Evolutionary conservation across 805 yeast genomes (phyloP).

Genomic region (Zygosaccharomyces siamensis): DNA sequence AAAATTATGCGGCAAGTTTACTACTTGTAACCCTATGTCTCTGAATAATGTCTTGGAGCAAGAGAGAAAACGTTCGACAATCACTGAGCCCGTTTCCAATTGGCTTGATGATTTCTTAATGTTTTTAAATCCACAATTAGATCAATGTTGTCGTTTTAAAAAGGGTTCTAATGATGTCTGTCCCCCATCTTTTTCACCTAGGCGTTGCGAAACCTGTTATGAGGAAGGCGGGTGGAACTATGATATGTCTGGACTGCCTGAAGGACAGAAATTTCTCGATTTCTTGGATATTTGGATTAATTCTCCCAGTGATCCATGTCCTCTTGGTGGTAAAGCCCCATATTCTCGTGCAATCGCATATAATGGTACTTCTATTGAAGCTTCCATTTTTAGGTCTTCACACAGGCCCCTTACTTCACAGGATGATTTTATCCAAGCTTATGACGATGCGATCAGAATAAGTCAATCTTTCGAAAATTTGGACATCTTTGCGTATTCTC

Average conservation of each 20-base stretch:
- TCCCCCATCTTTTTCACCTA: slow-evolving; percentile 50
- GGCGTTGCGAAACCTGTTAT: slow-evolving; percentile 72
- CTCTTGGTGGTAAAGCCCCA: slow-evolving; percentile 93
- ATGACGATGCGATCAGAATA: slow-evolving; percentile 64
- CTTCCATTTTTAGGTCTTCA: slow-evolving; percentile 73
- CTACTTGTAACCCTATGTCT: slow-evolving; percentile 76
- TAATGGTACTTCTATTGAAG: slow-evolving; percentile 40
- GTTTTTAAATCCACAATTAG: slow-evolving; percentile 82
- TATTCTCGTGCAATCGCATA: slow-evolving; percentile 57
- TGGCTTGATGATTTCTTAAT: slow-evolving; percentile 91
- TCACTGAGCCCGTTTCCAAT: slow-evolving; percentile 78
- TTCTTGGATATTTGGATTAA: slow-evolving; percentile 79
- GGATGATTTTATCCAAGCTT: slow-evolving; percentile 75
- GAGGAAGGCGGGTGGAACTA: slow-evolving; percentile 60
- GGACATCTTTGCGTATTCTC: slow-evolving; percentile 82
- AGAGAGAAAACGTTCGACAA: slow-evolving; percentile 67
- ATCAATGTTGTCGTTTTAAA: slow-evolving; percentile 75
- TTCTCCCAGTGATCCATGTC: slow-evolving; percentile 84
- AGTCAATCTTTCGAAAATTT: slow-evolving; percentile 52
- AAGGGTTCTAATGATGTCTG: slow-evolving; percentile 59
- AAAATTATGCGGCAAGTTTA: slow-evolving; percentile 78
- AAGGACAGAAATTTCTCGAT: slow-evolving; percentile 61
- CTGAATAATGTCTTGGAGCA: slow-evolving; percentile 77
- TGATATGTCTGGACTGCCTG: slow-evolving; percentile 80
- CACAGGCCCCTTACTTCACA: slow-evolving; percentile 81